Base-by-base conservation (phyloP, 2,329 filamentous ascomycete species). In the Aspergillus sojae region DNA sequence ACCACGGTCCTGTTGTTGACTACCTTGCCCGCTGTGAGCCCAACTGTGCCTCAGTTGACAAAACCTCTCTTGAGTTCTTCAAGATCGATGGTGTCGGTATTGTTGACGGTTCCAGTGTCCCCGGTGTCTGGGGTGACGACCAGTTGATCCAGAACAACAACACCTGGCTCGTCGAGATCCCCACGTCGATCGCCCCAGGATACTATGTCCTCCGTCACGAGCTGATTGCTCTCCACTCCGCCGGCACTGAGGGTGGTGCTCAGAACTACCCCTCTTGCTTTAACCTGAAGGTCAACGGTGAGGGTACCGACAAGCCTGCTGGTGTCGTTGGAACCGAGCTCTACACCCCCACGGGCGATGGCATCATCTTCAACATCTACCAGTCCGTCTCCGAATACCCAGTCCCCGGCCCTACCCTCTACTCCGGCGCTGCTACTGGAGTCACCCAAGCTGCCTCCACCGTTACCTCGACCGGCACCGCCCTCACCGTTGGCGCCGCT, bases 1-100 rank as follows among this genome's bases (percentile, higher is more conserved):
- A 91, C 78, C 81, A 86, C 62, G 86, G 86, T 1, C 87, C 88
- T 6, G 82, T 89, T 66, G 80, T 89, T 64, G 83, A 83, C 74
- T 89, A 89, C 78, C 78, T 89, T 6, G 88, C 88, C 55, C 80
- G 80, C 61, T 87, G 85, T 74, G 73, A 81, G 53, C 85, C 81
- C 21, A 81, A 85, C 69, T 88, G 84, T 70, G 78, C 81, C 30
- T 73, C 75, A 0, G 84, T 82, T 64, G 81, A 84, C 72, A 84
- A 85, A 72, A 77, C 73, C 1, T 70, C 76, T 4, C 80, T 88
- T 28, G 73, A 83, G 62, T 89, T 84, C 75, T 85, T 87, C 82
- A 90, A 90, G 81, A 88, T 89, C 61, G 81, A 83, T 43, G 82
- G 81, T 36, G 79, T 74, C 32, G 87, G 86, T 50, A 80, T 85